phyloP scores from a whole-genome alignment of 176 grass and related monocot genomes.

The Rhynchospora pubera region DNA sequence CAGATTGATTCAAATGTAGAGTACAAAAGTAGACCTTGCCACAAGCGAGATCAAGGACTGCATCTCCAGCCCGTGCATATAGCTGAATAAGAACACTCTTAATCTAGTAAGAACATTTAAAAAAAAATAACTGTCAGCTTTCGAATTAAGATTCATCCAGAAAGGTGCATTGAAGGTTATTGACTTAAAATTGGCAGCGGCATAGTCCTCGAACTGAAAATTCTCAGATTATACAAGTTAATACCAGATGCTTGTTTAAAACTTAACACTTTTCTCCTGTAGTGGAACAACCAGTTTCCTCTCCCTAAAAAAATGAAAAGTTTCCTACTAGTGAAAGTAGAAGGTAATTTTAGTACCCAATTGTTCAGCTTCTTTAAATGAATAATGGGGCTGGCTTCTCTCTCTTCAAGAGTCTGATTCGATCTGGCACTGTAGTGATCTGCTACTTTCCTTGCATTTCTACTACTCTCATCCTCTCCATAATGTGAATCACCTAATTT shows the following conservation, averaged over 20 bases:
- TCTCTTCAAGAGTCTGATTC: conserved; percentile 94
- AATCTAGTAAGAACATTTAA: conserved; percentile 44
- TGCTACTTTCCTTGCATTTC: conserved; percentile 47
- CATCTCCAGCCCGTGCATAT: conserved; percentile 54
- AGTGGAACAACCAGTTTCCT: neutral
- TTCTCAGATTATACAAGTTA: neutral
- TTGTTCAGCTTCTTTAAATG: conserved; percentile 99
- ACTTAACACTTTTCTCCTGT: neutral
- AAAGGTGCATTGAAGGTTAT: neutral
- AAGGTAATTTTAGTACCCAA: conserved; percentile 41
- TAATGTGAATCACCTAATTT: conserved; percentile 11
- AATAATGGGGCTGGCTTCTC: conserved; percentile 94
- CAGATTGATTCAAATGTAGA: neutral
- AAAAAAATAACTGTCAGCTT: neutral
- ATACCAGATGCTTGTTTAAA: neutral
- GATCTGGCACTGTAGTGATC: conserved; percentile 96
- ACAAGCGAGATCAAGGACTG: conserved; percentile 92
- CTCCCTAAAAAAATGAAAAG: neutral
- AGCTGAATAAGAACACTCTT: conserved; percentile 94
- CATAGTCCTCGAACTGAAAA: neutral
- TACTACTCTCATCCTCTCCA: conserved; percentile 37
- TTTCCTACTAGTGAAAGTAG: neutral
- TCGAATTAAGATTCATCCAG: neutral
- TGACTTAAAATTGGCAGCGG: neutral
- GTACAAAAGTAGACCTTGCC: conserved; percentile 59